Evolutionary conservation across 768 basidiomycete genomes (phyloP).

Genomic region (Russula foetens): DNA sequence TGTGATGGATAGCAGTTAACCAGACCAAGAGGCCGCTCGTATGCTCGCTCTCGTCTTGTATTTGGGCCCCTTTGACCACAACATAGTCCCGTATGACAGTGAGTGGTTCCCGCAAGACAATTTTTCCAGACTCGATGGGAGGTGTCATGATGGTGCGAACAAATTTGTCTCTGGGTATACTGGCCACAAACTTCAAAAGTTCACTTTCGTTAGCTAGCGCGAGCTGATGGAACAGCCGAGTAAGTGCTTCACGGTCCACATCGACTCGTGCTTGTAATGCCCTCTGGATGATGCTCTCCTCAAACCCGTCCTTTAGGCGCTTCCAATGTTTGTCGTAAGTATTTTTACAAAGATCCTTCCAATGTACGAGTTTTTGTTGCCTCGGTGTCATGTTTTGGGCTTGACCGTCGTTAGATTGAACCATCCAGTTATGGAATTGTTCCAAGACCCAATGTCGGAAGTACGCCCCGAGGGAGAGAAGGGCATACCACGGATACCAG

Average conservation of each 20-base stretch:
- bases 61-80: neutral
- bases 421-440: neutral
- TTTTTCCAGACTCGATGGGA: neutral
- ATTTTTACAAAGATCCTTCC: neutral
- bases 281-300: neutral
- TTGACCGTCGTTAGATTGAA: neutral
- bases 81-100: neutral
- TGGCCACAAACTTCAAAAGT: neutral
- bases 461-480: neutral
- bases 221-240: neutral
- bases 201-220: neutral
- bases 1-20: neutral
- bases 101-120: neutral
- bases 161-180: neutral
- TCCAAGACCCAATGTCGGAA: neutral
- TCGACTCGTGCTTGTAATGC: neutral
- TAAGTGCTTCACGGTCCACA: neutral
- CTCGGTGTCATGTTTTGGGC: neutral
- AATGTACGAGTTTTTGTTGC: neutral
- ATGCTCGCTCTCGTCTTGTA: neutral
- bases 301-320: neutral
- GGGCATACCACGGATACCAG: neutral
- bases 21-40: neutral
- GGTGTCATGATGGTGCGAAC: neutral
- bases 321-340: neutral